Evolutionary conservation across 2,329 filamentous ascomycete species (phyloP).

Genomic region (Trichoderma endophyticum): DNA sequence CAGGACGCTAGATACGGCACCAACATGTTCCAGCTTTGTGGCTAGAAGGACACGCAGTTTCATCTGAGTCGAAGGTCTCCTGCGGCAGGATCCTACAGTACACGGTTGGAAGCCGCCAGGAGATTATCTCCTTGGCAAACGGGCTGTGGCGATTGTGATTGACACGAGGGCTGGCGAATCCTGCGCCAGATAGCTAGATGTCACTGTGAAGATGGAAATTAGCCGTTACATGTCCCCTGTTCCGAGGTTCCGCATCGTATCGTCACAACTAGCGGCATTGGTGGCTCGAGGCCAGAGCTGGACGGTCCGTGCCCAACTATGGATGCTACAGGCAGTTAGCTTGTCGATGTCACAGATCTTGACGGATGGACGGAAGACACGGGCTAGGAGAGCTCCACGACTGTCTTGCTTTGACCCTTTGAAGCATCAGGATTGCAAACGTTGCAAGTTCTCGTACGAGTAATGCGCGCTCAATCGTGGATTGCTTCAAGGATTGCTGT

Average conservation of each 20-base stretch:
- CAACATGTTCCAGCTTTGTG: background rate
- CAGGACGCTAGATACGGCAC: slow-evolving; percentile 6
- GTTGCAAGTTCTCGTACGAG: background rate
- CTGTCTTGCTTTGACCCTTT: background rate
- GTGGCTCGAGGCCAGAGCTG: background rate
- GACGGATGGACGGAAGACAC: background rate
- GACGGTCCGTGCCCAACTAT: background rate
- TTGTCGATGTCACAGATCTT: slow-evolving; percentile 2
- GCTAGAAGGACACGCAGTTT: slow-evolving; percentile 4
- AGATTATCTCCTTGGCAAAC: background rate
- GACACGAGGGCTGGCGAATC: background rate
- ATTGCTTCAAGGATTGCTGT: background rate
- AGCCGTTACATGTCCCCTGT: background rate
- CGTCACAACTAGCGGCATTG: background rate
- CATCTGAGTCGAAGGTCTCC: background rate
- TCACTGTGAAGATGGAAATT: background rate
- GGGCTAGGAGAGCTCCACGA: background rate
- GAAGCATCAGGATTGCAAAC: background rate
- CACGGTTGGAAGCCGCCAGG: background rate
- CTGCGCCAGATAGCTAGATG: background rate
- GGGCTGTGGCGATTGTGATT: background rate
- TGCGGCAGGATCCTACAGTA: background rate
- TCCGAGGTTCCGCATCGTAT: background rate
- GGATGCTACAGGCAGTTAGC: background rate
- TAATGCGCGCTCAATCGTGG: background rate